Evolutionary conservation across 2,329 filamentous ascomycete species (phyloP).

Genomic region (Ilyonectria robusta): DNA sequence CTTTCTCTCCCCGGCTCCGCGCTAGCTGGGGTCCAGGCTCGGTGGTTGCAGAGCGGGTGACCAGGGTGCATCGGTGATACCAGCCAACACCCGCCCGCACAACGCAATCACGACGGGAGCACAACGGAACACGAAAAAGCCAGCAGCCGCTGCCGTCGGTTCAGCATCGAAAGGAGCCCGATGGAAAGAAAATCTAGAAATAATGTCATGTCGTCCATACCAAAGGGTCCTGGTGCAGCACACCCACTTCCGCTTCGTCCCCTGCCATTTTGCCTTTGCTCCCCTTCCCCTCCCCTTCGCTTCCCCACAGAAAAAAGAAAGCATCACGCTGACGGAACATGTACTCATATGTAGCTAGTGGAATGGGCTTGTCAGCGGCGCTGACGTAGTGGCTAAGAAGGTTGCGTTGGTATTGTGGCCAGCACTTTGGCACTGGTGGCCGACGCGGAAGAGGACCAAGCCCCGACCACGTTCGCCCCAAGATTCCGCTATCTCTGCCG

Average conservation of each 20-base stretch:
- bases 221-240: background rate
- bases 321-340: constrained; percentile 19
- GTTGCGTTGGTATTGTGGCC: background rate
- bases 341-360: background rate
- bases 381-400: constrained; percentile 27
- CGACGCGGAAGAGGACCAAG: constrained; percentile 1
- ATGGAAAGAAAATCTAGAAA: constrained; percentile 14
- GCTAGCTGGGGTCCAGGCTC: constrained; percentile 22
- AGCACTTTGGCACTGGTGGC: background rate
- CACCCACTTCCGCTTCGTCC: constrained; percentile 9
- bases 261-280: constrained; percentile 6
- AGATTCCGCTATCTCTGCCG: background rate
- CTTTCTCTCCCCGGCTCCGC: background rate
- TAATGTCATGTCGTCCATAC: background rate
- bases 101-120: constrained; percentile 17
- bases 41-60: constrained; percentile 28
- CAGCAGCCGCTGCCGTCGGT: background rate
- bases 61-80: constrained; percentile 30
- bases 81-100: constrained; percentile 27
- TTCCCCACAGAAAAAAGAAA: constrained; percentile 22
- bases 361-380: constrained; percentile 13
- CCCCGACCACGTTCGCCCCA: background rate
- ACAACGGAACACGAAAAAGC: constrained; percentile 12
- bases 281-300: background rate
- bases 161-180: background rate